Evolutionary conservation across 139 green algal genomes (phyloP), one percentile per base, ranked within the genome.

Genomic region (Coelastrella sp.): DNA sequence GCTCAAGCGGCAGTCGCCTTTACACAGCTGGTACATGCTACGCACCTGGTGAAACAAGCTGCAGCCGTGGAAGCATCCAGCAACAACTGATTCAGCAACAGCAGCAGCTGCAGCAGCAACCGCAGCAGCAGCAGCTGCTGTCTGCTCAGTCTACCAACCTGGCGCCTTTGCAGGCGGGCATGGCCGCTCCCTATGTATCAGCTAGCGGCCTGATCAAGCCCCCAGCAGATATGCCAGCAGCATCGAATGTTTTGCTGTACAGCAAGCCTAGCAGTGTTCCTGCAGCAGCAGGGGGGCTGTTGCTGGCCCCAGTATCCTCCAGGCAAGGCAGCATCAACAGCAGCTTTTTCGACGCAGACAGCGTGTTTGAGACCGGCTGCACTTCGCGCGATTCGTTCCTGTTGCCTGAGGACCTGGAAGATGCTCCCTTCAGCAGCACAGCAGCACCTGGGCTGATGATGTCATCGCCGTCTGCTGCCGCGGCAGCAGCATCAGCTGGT

Each of bases 31-130:
- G 5, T 32, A 22, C 14, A 10, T 6, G 4, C 68, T 23, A 6
- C 68, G 14, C 17, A 32, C 14, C 22, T 47, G 16, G 5, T 32
- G 16, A 22, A 8, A 22, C 68, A 32, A n/a, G 14, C 68, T 32
- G 68, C 68, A n/a, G 22, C 68, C 68, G 68, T 76, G 68, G 16
- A 23, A 76, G 17, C 68, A 32, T 2, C 17, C 68, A 76, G 68
- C 68, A 32, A 17, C 68, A 76, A 76, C 68, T 76, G 68, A 76
- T 76, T 76, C 68, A 76, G 68, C 68, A 76, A 76, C 68, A 76
- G 60, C 80, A 86, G 82, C 82, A 87, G 82, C 82, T 79, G 82
- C 82, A 78, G 82, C 82, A 78, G 82, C 68, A 88, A 59, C 83
- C 60, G 83, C 83, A 88, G 83, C 83, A 80, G 83, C 54, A 88